phyloP scores from a whole-genome alignment of 176 grass and related monocot genomes.

The Triticum dicoccoides region DNA sequence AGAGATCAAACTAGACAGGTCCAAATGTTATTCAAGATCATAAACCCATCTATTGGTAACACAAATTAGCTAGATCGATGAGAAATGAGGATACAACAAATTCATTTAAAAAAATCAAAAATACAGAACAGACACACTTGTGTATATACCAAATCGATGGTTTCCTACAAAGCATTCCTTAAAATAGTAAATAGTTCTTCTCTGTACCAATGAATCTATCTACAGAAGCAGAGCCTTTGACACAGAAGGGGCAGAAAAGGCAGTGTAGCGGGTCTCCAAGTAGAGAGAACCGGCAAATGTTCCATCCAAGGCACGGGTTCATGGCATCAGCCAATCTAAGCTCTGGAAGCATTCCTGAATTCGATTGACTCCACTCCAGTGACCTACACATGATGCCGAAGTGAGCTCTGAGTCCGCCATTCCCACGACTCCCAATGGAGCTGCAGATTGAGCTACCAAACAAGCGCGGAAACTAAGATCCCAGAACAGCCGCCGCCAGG shows the following conservation, averaged over 20 bases:
- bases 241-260: not conserved
- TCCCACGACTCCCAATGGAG: not conserved
- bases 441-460: not conserved
- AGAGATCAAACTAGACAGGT: not conserved
- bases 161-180: not conserved
- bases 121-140: not conserved
- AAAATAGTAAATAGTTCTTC: not conserved
- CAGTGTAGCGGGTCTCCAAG: not conserved
- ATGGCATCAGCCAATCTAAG: not conserved
- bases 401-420: not conserved
- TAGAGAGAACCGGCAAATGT: not conserved
- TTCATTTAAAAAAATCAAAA: not conserved
- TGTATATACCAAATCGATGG: not conserved
- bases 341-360: not conserved
- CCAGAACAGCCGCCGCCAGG: not conserved
- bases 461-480: conserved; percentile 11
- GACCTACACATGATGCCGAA: not conserved
- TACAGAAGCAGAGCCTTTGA: not conserved
- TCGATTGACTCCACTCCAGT: not conserved
- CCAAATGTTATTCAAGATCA: not conserved
- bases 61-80: not conserved
- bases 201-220: not conserved
- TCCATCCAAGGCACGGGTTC: not conserved
- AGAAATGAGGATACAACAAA: not conserved
- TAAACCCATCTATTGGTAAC: not conserved